Percentiles rank a stretch among this genome's conserved stretches.
These are phyloP conservation scores for Diplogelasinospora grovesii DNA, from an alignment of 495 filamentous ascomycete species.

Conservation along the genomic window DNA sequence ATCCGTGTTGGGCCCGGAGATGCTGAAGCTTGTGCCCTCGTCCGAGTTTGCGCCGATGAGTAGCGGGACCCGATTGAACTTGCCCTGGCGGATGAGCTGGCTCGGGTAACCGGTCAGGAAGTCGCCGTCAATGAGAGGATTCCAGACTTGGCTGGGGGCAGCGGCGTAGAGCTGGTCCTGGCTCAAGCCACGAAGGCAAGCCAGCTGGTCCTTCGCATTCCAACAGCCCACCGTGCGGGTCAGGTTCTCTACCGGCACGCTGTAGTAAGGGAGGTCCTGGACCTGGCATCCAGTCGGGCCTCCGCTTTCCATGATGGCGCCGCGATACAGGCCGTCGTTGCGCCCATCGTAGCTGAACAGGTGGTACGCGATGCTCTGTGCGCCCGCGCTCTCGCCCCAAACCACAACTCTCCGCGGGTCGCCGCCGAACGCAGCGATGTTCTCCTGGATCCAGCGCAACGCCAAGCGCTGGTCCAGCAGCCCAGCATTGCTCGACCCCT, in stretches of 20 bases:
- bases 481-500: too few relatives aligned
- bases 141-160: constrained; percentile 9
- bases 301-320: constrained; percentile 46
- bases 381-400: constrained; percentile 32
- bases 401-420: constrained; percentile 39
- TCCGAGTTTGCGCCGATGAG: constrained; percentile 56
- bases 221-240: constrained; percentile 34
- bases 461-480: constrained; percentile 50
- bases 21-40: constrained; percentile 40
- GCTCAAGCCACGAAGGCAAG: constrained; percentile 36
- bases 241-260: constrained; percentile 24
- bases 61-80: constrained; percentile 51
- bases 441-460: constrained; percentile 52
- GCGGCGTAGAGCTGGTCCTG: constrained; percentile 24
- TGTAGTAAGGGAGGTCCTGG: too few relatives aligned
- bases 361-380: constrained; percentile 29
- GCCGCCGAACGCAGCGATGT: constrained; percentile 51
- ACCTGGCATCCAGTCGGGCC: too few relatives aligned
- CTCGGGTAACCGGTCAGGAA: constrained; percentile 35
- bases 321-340: constrained; percentile 46
- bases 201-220: constrained; percentile 27
- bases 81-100: constrained; percentile 20
- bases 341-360: constrained; percentile 29
- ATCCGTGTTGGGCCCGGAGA: background rate
- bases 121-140: constrained; percentile 46